phyloP scores from a whole-genome alignment of 306 rosid species.

The Vicia faba region DNA sequence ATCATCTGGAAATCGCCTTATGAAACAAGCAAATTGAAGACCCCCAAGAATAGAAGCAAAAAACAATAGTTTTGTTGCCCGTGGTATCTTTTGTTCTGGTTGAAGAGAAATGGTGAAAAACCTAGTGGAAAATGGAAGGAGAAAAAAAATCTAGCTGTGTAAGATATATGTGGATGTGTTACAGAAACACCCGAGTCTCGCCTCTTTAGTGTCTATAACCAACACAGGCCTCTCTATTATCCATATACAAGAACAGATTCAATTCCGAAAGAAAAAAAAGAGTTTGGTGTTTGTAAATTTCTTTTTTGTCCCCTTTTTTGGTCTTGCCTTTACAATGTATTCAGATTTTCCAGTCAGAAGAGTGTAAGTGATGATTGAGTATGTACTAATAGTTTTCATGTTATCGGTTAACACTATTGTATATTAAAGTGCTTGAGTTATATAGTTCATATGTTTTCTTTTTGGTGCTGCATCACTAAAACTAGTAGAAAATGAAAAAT shows the following conservation, averaged over 20 bases:
- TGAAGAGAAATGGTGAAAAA: not conserved
- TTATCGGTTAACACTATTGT: slow-evolving; percentile 2
- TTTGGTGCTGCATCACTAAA: not conserved
- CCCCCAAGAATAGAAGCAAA: slow-evolving; percentile 58
- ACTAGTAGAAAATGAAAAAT: not conserved
- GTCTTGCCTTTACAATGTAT: slow-evolving; percentile 24
- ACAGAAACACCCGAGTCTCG: not conserved
- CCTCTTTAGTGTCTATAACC: slow-evolving; percentile 26
- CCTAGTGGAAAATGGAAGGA: not conserved
- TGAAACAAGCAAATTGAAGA: slow-evolving; percentile 65
- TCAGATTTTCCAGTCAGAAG: not conserved
- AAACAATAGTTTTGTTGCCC: slow-evolving; percentile 46
- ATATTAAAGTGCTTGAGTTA: not conserved
- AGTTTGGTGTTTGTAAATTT: slow-evolving; percentile 37
- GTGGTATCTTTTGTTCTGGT: slow-evolving; percentile 11
- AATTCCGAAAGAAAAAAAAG: slow-evolving; percentile 1
- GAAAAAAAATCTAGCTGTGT: not conserved
- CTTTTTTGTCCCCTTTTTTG: not conserved
- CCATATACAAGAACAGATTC: slow-evolving; percentile 30
- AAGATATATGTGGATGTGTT: slow-evolving; percentile 9
- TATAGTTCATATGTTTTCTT: slow-evolving; percentile 13
- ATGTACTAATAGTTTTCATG: slow-evolving; percentile 17
- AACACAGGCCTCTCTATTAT: not conserved
- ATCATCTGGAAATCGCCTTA: slow-evolving; percentile 80
- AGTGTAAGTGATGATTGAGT: slow-evolving; percentile 15